Percentiles rank a stretch among this genome's conserved stretches.
These are phyloP conservation scores for Gaeumannomyces tritici DNA, from an alignment of 2,329 filamentous ascomycete genomes.

Conservation along the genomic window DNA sequence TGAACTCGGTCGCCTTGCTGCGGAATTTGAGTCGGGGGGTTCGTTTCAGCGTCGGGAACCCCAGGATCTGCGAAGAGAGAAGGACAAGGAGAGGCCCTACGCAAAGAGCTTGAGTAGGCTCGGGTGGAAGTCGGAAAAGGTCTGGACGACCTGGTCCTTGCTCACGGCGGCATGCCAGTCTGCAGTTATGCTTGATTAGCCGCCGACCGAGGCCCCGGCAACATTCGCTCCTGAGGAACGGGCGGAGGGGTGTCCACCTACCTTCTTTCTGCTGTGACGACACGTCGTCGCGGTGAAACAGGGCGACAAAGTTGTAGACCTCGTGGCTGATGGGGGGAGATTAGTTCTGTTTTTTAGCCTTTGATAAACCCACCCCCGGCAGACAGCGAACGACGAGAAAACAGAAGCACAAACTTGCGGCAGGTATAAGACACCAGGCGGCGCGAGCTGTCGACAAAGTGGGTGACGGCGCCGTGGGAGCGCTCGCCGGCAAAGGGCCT, in stretches of 20 bases:
- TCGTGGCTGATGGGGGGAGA: not conserved
- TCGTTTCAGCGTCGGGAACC: not conserved
- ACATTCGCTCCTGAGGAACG: too few species aligned
- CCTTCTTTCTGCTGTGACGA: constrained; percentile 10
- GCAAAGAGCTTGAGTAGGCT: constrained; percentile 16
- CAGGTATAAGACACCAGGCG: constrained; percentile 5
- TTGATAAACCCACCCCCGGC: too few species aligned
- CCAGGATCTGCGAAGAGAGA: too few species aligned
- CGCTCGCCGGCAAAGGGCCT: not conserved
- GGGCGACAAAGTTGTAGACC: constrained; percentile 18
- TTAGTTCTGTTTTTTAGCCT: not conserved
- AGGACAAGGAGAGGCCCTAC: constrained; percentile 10
- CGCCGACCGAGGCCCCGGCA: not conserved
- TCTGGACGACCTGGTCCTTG: constrained; percentile 16
- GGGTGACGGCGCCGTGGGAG: not conserved
- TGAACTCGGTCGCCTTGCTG: constrained; percentile 24
- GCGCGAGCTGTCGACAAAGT: not conserved
- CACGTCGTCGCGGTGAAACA: constrained; percentile 18
- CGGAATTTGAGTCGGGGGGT: not conserved
- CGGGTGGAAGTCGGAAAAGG: constrained; percentile 18
- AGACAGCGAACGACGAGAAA: too few species aligned
- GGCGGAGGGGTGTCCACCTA: not conserved
- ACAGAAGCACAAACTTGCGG: constrained; percentile 8
- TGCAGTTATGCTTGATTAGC: not conserved
- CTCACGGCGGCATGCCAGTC: constrained; percentile 22